A percentile compares a stretch with the other conserved stretches of the same genome.
Conservation (phyloP, 164 flowering plant species). For the Magnolia kwangsiensis region DNA sequence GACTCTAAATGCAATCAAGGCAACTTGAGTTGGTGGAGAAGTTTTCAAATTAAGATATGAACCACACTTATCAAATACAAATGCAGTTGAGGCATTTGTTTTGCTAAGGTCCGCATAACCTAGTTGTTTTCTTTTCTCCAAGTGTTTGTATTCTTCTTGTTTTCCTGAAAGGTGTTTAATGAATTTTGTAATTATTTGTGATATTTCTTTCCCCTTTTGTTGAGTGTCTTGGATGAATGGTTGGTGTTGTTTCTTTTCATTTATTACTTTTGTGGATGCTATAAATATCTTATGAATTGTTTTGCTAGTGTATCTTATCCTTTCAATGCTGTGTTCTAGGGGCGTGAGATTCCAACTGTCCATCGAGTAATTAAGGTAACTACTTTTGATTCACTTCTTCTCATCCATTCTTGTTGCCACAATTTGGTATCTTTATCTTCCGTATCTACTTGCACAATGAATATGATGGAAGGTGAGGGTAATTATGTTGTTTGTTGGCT, state of each 20-base stretch:
- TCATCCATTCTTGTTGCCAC: not conserved
- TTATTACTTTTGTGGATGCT: not conserved
- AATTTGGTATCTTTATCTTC: not conserved
- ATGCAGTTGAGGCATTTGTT: too few relatives aligned
- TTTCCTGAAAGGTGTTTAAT: too few relatives aligned
- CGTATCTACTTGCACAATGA: not conserved
- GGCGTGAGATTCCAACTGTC: slow-evolving; percentile 83
- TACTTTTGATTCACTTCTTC: not conserved
- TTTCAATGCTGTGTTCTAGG: slow-evolving; percentile 32
- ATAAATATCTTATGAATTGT: not conserved
- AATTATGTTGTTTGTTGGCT: not conserved
- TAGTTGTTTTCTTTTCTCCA: too few relatives aligned
- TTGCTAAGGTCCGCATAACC: too few relatives aligned
- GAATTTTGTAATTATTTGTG: too few relatives aligned
- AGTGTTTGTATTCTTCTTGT: too few relatives aligned
- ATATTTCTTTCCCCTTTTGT: not conserved
- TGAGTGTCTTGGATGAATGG: not conserved
- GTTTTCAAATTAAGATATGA: too few relatives aligned
- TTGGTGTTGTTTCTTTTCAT: not conserved
- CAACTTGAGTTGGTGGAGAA: too few relatives aligned
- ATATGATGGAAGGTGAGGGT: not conserved
- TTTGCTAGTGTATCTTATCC: slow-evolving; percentile 10
- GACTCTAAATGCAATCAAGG: too few relatives aligned
- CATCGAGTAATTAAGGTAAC: slow-evolving; percentile 85
- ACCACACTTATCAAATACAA: too few relatives aligned